Evolutionary conservation across 768 basidiomycete genomes (phyloP).

Genomic region (Termitomyces sp.): DNA sequence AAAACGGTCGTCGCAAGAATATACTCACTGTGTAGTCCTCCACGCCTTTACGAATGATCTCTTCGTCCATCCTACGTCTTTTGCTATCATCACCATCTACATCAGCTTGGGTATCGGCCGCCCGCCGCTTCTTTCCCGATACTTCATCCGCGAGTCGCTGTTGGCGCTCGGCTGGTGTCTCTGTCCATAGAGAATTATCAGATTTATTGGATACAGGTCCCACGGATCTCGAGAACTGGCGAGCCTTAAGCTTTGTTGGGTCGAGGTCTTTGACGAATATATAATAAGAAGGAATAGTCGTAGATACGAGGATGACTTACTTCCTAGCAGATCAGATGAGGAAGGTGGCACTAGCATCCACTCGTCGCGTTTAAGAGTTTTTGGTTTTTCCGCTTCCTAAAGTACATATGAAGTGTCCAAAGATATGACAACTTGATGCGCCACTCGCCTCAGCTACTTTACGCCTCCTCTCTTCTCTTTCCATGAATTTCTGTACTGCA

Average conservation of each 20-base stretch:
- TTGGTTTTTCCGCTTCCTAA: constrained; percentile 77
- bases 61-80: constrained; percentile 59
- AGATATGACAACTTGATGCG: neutral
- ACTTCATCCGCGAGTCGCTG: constrained; percentile 93
- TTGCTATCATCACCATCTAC: constrained; percentile 45
- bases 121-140: constrained; percentile 81
- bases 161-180: constrained; percentile 90
- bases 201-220: constrained; percentile 34
- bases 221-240: constrained; percentile 71
- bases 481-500: constrained; percentile 78
- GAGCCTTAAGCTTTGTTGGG: constrained; percentile 73
- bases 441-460: constrained; percentile 57
- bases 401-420: neutral
- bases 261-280: constrained; percentile 58
- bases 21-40: constrained; percentile 71
- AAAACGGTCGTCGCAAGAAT: neutral
- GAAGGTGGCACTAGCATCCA: constrained; percentile 98
- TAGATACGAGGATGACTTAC: constrained; percentile 38
- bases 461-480: constrained; percentile 72
- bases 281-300: neutral
- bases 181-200: constrained; percentile 87
- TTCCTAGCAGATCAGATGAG: constrained; percentile 69
- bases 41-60: constrained; percentile 61
- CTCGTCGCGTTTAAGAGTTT: constrained; percentile 78
- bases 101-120: constrained; percentile 44